Conservation (phyloP, 1,284 basidiomycete genomes). For the Caloboletus firmus region DNA sequence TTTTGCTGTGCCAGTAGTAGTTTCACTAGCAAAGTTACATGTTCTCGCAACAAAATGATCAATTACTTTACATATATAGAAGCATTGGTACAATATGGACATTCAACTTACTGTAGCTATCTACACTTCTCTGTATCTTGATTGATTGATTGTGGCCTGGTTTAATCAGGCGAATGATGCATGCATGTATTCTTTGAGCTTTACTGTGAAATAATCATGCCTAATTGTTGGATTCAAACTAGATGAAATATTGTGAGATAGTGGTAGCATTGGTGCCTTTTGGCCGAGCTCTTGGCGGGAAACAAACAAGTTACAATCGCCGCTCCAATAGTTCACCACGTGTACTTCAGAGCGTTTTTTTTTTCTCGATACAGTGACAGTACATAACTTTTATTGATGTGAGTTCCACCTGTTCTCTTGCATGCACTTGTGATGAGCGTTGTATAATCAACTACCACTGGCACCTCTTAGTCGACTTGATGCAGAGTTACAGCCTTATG, state of each 20-base stretch:
- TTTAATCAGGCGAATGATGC: background rate
- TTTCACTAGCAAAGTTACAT: constrained; percentile 70
- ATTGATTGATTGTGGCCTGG: background rate
- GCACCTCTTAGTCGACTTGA: constrained; percentile 87
- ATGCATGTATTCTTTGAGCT: background rate
- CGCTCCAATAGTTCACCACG: constrained; percentile 17
- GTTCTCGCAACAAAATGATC: constrained; percentile 47
- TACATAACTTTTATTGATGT: constrained; percentile 7
- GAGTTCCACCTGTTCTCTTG: constrained; percentile 16
- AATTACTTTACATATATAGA: background rate
- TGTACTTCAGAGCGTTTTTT: background rate
- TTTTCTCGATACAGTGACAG: too few relatives aligned
- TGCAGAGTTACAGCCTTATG: constrained; percentile 41
- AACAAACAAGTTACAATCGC: constrained; percentile 17
- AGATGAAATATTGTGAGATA: too few relatives aligned
- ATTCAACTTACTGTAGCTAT: background rate
- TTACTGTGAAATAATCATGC: background rate
- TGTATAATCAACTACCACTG: constrained; percentile 69
- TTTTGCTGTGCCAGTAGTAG: constrained; percentile 66
- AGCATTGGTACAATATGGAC: constrained; percentile 4
- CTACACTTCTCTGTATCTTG: constrained; percentile 4
- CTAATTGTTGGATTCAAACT: background rate
- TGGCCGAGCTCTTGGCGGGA: background rate
- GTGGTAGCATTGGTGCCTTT: too few relatives aligned
- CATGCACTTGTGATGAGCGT: constrained; percentile 66